These are phyloP conservation scores for Herpotrichia juniperi DNA, from an alignment of 2,329 filamentous ascomycete species.

Conservation along the genomic window DNA sequence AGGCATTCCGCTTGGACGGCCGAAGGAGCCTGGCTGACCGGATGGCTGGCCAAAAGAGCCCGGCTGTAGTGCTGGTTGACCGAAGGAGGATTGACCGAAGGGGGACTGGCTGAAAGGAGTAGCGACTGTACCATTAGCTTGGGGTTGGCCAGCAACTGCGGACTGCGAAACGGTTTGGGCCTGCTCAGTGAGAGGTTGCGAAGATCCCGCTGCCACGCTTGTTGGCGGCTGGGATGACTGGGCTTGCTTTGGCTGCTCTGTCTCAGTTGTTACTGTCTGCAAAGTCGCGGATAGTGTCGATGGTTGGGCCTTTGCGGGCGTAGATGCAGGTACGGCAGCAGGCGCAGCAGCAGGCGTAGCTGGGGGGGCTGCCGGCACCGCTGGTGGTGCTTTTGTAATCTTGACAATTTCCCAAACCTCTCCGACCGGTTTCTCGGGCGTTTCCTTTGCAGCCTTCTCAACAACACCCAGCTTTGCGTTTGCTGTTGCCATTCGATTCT, in stretches of 20 bases:
- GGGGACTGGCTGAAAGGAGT: slow-evolving; percentile 1
- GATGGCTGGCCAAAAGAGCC: neutral
- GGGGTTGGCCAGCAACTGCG: neutral
- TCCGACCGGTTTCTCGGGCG: slow-evolving; percentile 78
- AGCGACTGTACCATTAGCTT: slow-evolving; percentile 6
- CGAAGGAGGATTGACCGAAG: slow-evolving; percentile 16
- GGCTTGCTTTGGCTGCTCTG: neutral
- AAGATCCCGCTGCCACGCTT: neutral
- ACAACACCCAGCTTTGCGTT: slow-evolving; percentile 79
- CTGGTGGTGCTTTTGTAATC: slow-evolving; percentile 25
- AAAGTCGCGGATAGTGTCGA: neutral
- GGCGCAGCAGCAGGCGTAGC: slow-evolving; percentile 11
- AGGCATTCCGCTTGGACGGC: slow-evolving; percentile 4
- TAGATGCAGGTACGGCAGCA: slow-evolving; percentile 7
- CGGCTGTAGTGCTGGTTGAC: neutral
- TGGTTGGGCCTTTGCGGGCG: slow-evolving; percentile 17
- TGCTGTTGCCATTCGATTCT: slow-evolving; percentile 69
- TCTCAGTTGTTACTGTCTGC: neutral
- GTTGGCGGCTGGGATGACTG: neutral
- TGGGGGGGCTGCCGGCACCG: slow-evolving; percentile 11
- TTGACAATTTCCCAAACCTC: slow-evolving; percentile 90
- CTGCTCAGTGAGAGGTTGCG: neutral
- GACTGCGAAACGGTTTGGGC: neutral
- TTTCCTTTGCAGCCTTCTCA: slow-evolving; percentile 81
- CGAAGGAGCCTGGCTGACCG: slow-evolving; percentile 4